phyloP scores from a whole-genome alignment of 2,329 filamentous ascomycete genomes.

The Colletotrichum sp. region DNA sequence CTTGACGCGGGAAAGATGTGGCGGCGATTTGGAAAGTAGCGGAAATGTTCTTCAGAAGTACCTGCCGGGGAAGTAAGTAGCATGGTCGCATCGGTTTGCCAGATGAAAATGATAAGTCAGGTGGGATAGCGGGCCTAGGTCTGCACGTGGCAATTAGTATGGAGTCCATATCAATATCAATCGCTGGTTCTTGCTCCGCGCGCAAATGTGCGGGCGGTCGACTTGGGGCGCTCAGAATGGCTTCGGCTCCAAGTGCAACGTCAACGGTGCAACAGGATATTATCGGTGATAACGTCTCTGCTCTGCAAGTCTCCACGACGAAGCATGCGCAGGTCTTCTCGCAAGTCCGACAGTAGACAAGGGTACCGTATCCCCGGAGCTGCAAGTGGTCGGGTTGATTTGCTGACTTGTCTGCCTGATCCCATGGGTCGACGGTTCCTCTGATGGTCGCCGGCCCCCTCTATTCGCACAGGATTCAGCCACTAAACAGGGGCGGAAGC shows the following conservation, averaged over 20 bases:
- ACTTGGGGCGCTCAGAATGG: not conserved
- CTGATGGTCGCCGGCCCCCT: not conserved
- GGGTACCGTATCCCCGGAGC: not conserved
- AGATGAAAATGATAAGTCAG: not conserved
- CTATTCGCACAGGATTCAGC: not conserved
- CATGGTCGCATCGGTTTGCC: not conserved
- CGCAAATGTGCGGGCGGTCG: not conserved
- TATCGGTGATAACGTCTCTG: not conserved
- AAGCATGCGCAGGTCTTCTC: not conserved
- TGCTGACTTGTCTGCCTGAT: not conserved
- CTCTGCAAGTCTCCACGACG: not conserved
- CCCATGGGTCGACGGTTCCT: not conserved
- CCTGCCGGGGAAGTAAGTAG: not conserved
- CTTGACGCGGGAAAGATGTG: not conserved
- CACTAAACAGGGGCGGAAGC: not conserved
- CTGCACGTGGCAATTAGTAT: not conserved
- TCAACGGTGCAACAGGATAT: not conserved
- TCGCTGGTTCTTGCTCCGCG: not conserved
- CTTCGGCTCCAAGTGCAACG: not conserved
- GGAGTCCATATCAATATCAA: not conserved
- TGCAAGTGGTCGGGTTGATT: not conserved
- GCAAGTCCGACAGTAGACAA: not conserved
- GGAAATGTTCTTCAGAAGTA: not conserved
- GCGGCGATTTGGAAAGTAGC: not conserved
- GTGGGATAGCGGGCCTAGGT: not conserved